These are phyloP conservation scores for Neonectria ditissima DNA, from an alignment of 2,329 filamentous ascomycete genomes.

Conservation along the genomic window DNA sequence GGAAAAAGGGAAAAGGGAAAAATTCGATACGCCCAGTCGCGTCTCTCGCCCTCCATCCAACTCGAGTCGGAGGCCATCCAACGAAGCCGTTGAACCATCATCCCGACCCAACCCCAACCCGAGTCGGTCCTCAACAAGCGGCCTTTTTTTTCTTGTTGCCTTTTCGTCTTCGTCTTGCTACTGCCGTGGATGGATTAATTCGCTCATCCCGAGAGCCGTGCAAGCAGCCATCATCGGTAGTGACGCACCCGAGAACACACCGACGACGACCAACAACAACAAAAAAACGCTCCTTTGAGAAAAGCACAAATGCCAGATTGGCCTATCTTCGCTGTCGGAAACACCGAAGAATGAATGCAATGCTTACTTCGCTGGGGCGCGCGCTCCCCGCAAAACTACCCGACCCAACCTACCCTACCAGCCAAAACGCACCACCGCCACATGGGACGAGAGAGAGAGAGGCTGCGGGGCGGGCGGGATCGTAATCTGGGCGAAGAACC, in stretches of 20 bases:
- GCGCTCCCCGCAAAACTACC: slow-evolving; percentile 15
- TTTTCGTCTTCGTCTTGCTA: background rate
- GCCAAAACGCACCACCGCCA: slow-evolving; percentile 3
- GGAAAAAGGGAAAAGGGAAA: background rate
- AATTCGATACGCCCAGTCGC: slow-evolving; percentile 14
- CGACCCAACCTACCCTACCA: background rate
- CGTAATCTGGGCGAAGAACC: slow-evolving; percentile 2
- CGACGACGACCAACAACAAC: background rate
- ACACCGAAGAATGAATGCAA: background rate
- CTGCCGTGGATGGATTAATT: background rate
- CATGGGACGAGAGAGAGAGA: slow-evolving; percentile 28
- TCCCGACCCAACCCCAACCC: slow-evolving; percentile 18
- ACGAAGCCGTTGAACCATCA: slow-evolving; percentile 13
- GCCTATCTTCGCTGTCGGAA: background rate
- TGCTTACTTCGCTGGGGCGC: background rate
- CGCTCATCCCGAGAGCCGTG: background rate
- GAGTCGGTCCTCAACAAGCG: slow-evolving; percentile 21
- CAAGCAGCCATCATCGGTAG: background rate
- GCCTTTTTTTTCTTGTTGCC: slow-evolving; percentile 8
- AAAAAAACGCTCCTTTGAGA: background rate
- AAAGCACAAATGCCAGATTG: background rate
- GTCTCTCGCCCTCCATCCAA: slow-evolving; percentile 24
- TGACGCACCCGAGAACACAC: background rate
- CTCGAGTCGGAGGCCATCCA: slow-evolving; percentile 21
- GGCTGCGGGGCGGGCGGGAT: slow-evolving; percentile 13